A percentile compares a stretch with the other conserved stretches of the same genome.
Conservation (phyloP, 176 grass and related monocot species). For the Pontederia crassipes region DNA sequence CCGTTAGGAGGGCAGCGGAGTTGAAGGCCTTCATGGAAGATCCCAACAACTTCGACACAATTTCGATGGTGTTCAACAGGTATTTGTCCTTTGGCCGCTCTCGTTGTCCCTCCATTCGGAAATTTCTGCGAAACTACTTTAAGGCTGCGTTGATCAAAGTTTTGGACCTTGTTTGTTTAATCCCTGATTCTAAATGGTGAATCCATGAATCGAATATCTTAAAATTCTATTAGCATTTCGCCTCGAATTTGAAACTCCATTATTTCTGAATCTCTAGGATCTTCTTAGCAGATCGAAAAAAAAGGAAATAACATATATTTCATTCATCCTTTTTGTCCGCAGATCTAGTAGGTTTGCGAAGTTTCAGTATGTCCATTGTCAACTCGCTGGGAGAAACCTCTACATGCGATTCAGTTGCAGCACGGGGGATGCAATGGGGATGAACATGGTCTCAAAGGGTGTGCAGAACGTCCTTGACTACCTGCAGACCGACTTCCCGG, state of each 20-base stretch:
- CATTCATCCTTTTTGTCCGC: slow-evolving; percentile 1
- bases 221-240: too few relatives aligned
- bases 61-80: slow-evolving; percentile 79
- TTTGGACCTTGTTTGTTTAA: too few relatives aligned
- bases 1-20: slow-evolving; percentile 49
- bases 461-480: slow-evolving; percentile 85
- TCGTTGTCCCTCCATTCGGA: not conserved
- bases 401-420: slow-evolving; percentile 89
- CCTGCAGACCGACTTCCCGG: slow-evolving; percentile 66
- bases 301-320: too few relatives aligned
- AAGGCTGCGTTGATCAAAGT: too few relatives aligned
- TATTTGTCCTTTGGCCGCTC: slow-evolving; percentile 11
- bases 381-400: slow-evolving; percentile 79
- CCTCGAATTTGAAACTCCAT: not conserved
- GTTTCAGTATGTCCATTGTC: slow-evolving; percentile 63
- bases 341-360: slow-evolving; percentile 88
- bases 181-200: too few relatives aligned
- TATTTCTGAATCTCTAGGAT: not conserved
- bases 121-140: not conserved
- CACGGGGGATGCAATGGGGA: slow-evolving; percentile 97
- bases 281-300: not conserved
- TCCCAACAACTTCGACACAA: slow-evolving; percentile 58
- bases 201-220: too few relatives aligned
- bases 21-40: slow-evolving; percentile 83
- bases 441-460: slow-evolving; percentile 98